Base-by-base conservation (phyloP, 495 filamentous ascomycete species). In the Penicillium canescens region DNA sequence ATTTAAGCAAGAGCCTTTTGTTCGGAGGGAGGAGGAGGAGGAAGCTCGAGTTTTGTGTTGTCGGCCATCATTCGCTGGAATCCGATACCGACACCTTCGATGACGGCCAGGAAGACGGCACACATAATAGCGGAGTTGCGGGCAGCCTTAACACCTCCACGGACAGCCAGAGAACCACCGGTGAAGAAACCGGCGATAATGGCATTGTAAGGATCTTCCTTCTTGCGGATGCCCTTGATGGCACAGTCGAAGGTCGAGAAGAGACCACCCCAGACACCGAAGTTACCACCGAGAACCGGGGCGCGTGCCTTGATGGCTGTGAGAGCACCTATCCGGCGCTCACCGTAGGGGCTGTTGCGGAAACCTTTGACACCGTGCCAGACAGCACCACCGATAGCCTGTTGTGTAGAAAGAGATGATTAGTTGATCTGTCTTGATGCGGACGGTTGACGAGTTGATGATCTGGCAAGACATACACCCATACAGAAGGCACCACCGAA, bases 281-380 rank as follows among this genome's bases (percentile, higher is more conserved):
- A 98, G 79, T 98, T 98, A 56, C 94, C 94, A 55, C 93, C 94
- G 46, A 98, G 81, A 42, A 98, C 92, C 2, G 94, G 94, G 28
- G 94, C 95, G 55, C 94, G 87, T 48, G 92, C 90, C 79, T 98
- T 98, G 75, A 98, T 92, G 28, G 94, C 94, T 60, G 95, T 97
- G 72, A 98, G 75, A 40, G 95, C 91, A 60, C 95, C 94, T 78
- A 98, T 92, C 71, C 93, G 81, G 63, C 94, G 83, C 82, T 98
- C 95, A 62, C 94, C 94, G 71, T 96, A 91, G 45, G 85, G 85
- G 52, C 80, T 84, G 79, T 96, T 96, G 41, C 93, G 76, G 78
- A 90, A 96, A 48, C 93, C 94, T 78, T 98, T 98, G 42, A 98
- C 86, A 63, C 95, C 95, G 75, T 98, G 94, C 94, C 94, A 98